Percentiles rank a stretch among this genome's conserved stretches.
These are phyloP conservation scores for Chaetomium tenue DNA, from an alignment of 495 filamentous ascomycete genomes.

Conservation along the genomic window DNA sequence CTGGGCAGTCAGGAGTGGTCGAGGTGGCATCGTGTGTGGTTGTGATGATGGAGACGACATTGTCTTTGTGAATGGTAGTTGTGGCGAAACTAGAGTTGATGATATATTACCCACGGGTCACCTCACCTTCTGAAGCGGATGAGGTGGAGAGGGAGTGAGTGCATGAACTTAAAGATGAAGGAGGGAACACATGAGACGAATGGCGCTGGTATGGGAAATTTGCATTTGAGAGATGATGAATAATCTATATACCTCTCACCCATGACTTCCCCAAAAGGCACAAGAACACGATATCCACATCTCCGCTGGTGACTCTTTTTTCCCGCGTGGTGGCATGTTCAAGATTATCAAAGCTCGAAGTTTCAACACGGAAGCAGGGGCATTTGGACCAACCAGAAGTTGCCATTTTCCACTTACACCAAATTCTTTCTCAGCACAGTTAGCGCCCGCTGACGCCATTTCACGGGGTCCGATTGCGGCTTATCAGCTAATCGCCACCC, in stretches of 20 bases:
- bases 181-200: background rate
- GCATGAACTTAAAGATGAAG: too few species aligned
- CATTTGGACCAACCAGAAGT: constrained; percentile 24
- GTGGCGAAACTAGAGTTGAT: background rate
- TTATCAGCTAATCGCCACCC: constrained; percentile 27
- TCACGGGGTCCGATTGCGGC: constrained; percentile 18
- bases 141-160: background rate
- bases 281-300: constrained; percentile 17
- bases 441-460: constrained; percentile 39
- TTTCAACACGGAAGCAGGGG: background rate
- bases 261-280: background rate
- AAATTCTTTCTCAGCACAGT: constrained; percentile 23
- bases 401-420: constrained; percentile 27
- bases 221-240: background rate
- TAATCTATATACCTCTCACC: constrained; percentile 3
- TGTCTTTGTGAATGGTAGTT: constrained; percentile 3
- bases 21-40: background rate
- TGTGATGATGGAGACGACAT: constrained; percentile 25
- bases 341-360: constrained; percentile 18
- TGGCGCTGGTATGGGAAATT: background rate
- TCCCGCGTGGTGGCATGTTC: constrained; percentile 5
- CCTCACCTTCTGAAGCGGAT: too few species aligned
- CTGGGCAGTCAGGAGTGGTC: constrained; percentile 66
- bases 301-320: constrained; percentile 25
- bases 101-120: background rate